Evolutionary conservation across 495 filamentous ascomycete species (phyloP).

Genomic region (Bryoglossum gracile): DNA sequence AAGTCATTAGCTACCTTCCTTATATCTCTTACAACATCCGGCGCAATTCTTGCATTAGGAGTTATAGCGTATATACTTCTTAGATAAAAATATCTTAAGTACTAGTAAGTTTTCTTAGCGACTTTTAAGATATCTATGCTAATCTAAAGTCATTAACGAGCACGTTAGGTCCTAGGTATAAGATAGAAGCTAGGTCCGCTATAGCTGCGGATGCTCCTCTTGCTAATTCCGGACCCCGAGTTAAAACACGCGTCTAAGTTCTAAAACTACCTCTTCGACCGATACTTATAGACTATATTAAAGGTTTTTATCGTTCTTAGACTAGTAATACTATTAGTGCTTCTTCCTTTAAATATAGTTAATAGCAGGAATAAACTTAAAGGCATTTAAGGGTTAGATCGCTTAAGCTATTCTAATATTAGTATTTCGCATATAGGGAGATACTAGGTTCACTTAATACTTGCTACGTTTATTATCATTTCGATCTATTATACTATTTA

Average conservation of each 20-base stretch:
- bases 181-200: constrained; percentile 7
- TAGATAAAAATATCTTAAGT: not conserved
- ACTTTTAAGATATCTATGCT: not conserved
- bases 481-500: constrained; percentile 65
- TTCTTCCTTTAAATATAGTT: constrained; percentile 58
- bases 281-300: constrained; percentile 68
- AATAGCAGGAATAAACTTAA: constrained; percentile 40
- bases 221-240: constrained; percentile 33
- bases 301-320: constrained; percentile 67
- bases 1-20: constrained; percentile 43
- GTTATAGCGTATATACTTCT: constrained; percentile 5
- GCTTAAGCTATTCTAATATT: constrained; percentile 62
- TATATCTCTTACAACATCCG: constrained; percentile 50
- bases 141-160: constrained; percentile 3
- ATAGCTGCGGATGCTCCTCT: constrained; percentile 60
- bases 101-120: constrained; percentile 3
- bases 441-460: constrained; percentile 65
- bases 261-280: constrained; percentile 74
- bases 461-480: constrained; percentile 54
- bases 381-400: constrained; percentile 51
- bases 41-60: constrained; percentile 10
- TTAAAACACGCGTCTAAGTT: constrained; percentile 9
- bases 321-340: constrained; percentile 56
- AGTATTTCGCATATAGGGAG: constrained; percentile 45
- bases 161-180: not conserved